Conservation (phyloP, 164 flowering plant species). For the Vitis rupestris region DNA sequence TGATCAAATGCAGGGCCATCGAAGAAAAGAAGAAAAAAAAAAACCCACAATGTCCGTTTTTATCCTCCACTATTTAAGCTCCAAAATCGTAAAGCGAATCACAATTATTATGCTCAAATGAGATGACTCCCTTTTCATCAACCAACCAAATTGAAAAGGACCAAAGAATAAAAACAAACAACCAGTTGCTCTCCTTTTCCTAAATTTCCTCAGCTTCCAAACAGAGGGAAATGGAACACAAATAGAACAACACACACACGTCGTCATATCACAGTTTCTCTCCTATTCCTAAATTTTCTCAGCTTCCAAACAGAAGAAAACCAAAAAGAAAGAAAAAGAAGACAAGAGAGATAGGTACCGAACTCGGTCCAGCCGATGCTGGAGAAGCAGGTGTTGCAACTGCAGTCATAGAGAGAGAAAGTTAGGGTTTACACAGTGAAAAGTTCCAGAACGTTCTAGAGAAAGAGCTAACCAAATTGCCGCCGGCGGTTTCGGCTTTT, state of each 20-base stretch:
- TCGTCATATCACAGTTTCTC: too few relatives aligned
- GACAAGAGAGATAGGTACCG: slow-evolving; percentile 2
- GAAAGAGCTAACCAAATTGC: background rate
- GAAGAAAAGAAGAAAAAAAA: too few relatives aligned
- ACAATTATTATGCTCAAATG: too few relatives aligned
- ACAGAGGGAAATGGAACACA: too few relatives aligned
- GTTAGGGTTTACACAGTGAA: background rate
- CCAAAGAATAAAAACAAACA: too few relatives aligned
- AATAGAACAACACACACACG: too few relatives aligned
- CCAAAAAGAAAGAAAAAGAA: background rate
- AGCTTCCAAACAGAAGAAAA: background rate
- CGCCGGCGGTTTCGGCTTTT: background rate
- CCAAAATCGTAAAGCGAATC: too few relatives aligned
- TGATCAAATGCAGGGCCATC: too few relatives aligned
- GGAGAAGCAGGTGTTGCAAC: slow-evolving; percentile 4
- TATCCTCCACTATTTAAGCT: too few relatives aligned
- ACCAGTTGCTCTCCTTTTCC: background rate
- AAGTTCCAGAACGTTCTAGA: background rate
- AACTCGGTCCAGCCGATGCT: background rate
- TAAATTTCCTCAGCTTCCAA: background rate
- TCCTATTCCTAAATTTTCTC: background rate
- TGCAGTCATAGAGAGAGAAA: background rate
- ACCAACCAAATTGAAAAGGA: too few relatives aligned
- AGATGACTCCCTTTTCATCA: too few relatives aligned
- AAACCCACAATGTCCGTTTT: too few relatives aligned